These are phyloP conservation scores for Exophiala sp. DNA, from an alignment of 2,329 filamentous ascomycete species.

Conservation along the genomic window DNA sequence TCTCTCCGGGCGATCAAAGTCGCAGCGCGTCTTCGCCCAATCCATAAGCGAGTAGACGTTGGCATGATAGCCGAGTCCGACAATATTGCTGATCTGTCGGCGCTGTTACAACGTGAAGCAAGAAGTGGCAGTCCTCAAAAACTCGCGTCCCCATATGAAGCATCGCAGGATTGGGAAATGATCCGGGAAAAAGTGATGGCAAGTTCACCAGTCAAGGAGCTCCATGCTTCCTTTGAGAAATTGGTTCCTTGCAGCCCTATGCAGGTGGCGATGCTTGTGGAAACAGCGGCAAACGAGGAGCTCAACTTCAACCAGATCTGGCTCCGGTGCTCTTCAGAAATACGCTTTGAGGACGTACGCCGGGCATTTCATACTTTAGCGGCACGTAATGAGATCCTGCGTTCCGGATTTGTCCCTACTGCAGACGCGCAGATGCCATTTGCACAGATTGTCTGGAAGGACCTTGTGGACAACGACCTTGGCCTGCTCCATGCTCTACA, in stretches of 20 bases:
- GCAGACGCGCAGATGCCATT: slow-evolving; percentile 47
- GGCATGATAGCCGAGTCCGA: slow-evolving; percentile 60
- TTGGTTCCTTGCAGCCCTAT: slow-evolving; percentile 65
- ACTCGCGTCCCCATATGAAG: neutral
- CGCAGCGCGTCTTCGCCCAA: slow-evolving; percentile 59
- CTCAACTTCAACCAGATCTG: slow-evolving; percentile 78
- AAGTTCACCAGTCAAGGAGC: neutral
- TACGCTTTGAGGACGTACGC: slow-evolving; percentile 41
- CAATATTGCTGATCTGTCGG: slow-evolving; percentile 37
- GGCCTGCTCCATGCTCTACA: slow-evolving; percentile 58
- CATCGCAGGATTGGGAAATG: slow-evolving; percentile 11
- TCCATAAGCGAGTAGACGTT: slow-evolving; percentile 56
- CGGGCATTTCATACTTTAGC: slow-evolving; percentile 52
- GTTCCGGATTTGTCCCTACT: slow-evolving; percentile 67
- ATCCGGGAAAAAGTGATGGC: slow-evolving; percentile 3
- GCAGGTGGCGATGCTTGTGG: slow-evolving; percentile 75
- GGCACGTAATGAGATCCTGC: slow-evolving; percentile 61
- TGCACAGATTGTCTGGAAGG: slow-evolving; percentile 62
- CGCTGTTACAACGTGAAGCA: neutral
- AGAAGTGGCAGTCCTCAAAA: neutral
- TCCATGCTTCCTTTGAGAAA: slow-evolving; percentile 31
- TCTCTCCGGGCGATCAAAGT: slow-evolving; percentile 63
- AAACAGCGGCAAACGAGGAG: slow-evolving; percentile 58
- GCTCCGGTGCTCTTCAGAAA: slow-evolving; percentile 50
- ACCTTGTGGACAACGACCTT: slow-evolving; percentile 35